Evolutionary conservation across 495 filamentous ascomycete species (phyloP).

Genomic region (Coniosporium apollinis): DNA sequence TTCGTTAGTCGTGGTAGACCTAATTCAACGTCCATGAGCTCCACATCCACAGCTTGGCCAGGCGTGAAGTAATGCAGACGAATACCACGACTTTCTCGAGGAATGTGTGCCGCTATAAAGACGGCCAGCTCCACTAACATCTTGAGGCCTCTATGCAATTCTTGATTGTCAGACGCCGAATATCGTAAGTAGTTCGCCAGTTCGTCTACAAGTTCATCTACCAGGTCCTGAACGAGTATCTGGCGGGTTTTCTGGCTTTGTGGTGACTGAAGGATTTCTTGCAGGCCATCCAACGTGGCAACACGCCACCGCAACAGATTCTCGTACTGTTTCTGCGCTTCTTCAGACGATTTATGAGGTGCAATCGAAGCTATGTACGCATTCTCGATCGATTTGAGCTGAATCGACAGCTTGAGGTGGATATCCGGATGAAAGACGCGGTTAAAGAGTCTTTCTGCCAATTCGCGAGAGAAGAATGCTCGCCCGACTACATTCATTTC

Average conservation of each 20-base stretch:
- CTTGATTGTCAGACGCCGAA: slow-evolving; percentile 52
- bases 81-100: slow-evolving; percentile 81
- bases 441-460: slow-evolving; percentile 82
- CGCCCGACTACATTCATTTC: slow-evolving; percentile 94
- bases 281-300: slow-evolving; percentile 77
- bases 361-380: slow-evolving; percentile 74
- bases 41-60: slow-evolving; percentile 43
- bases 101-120: slow-evolving; percentile 69
- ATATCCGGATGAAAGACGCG: slow-evolving; percentile 80
- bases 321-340: too few species aligned
- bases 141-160: slow-evolving; percentile 60
- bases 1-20: too few species aligned
- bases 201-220: slow-evolving; percentile 50
- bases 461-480: slow-evolving; percentile 73
- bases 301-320: too few species aligned
- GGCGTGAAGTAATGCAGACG: slow-evolving; percentile 70
- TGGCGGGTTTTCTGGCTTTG: slow-evolving; percentile 44
- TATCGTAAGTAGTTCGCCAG: slow-evolving; percentile 59
- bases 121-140: slow-evolving; percentile 92
- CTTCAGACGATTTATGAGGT: slow-evolving; percentile 71
- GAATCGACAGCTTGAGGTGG: slow-evolving; percentile 52
- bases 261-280: slow-evolving; percentile 45
- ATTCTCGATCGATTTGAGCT: slow-evolving; percentile 74
- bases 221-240: slow-evolving; percentile 49
- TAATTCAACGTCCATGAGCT: slow-evolving; percentile 78